Base-by-base conservation (phyloP, 116 monocot genomes). In the Posidonia oceanica region DNA sequence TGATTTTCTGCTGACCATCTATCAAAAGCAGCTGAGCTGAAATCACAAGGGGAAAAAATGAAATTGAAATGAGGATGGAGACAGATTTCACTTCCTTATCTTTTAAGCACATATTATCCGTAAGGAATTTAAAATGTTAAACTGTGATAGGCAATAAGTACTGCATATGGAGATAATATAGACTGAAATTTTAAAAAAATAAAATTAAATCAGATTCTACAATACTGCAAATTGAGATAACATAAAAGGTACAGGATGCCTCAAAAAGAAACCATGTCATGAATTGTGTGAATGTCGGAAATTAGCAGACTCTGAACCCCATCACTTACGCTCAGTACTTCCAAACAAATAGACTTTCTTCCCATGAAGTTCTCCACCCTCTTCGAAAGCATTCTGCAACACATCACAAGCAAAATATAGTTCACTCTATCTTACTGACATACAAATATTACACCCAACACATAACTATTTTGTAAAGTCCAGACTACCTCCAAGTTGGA, bases 341-440 rank as follows among this genome's bases (percentile, higher is more conserved):
- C 97, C 93, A 83, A 92, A 98, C 59, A 98, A 61, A 71, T 90
- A 98, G 3, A 90, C 85, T 54, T 69, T 98, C 77, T 89, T 90
- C 12, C 85, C 97, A 66, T 83, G 60, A 29, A 92, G 87, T 54
- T 82, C 82, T 37, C 93, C 87, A 2, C 86, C 87, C 69, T 98
- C 97, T 77, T 98, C 97, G 69, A 92, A 86, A 3, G 93, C 93
- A 74, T 80, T 65, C 97, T 98, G 81, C 8, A 39, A 22, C 12
- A 55, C 37, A 42, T 29, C 20, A 54, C 8, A 42, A 66, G 20
- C 15, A 48, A 66, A 42, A 42, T n/a, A 41, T 11, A 66, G n/a
- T 48, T 48, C 48, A 52, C 58, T 51, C 54, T 36, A 72, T 48
- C 3, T 59, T n/a, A 37, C n/a, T 44, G 5, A 67, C n/a, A 40